Evolutionary conservation across 768 basidiomycete species (phyloP), one percentile per base, ranked within the genome.

Genomic region (Tricholoma terreum): DNA sequence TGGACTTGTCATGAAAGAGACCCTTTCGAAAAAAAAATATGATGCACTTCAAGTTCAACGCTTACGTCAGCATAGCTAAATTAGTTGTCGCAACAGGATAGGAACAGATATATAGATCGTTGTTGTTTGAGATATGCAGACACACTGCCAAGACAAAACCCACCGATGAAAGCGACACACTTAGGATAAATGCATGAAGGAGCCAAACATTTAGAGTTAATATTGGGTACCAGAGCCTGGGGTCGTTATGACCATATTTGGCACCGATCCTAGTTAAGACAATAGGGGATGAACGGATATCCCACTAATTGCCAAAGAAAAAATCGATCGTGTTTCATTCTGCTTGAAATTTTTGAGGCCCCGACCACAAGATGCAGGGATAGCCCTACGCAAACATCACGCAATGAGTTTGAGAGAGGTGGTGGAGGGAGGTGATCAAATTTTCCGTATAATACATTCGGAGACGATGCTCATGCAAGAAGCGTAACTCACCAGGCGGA

Each of bases 301-400:
- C 61, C 70, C 61, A 65, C 57, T 67, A 62, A 60, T 60, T 62
- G 52, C 54, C 54, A 65, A 50, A 62, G 34, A 42, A 46, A 45
- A 19, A 53, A 63, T 72, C 77, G 80, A 80, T 80, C 78, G 76
- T 77, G 79, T 80, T 77, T 81, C 78, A 78, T 67, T 65, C 59
- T 52, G 53, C 51, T 46, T 52, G 46, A 60, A 51, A 60, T 58
- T 62, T 49, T 61, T 58, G 58, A 58, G 50, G 36, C 55, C 56
- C 57, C 57, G 58, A 45, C 46, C 24, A 52, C 19, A 43, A 35
- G 17, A 48, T 8, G 9, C 30, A 19, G n/a, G 19, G 14, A 40
- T 17, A 40, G 15, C 38, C 15, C 38, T 7, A 42, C 24, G 40
- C 19, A 6, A 21, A 21, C 8, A 19, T 8, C 12, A 24, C 24